Evolutionary conservation across 2,329 filamentous ascomycete species (phyloP).

Genomic region (Penicillium glabrum): DNA sequence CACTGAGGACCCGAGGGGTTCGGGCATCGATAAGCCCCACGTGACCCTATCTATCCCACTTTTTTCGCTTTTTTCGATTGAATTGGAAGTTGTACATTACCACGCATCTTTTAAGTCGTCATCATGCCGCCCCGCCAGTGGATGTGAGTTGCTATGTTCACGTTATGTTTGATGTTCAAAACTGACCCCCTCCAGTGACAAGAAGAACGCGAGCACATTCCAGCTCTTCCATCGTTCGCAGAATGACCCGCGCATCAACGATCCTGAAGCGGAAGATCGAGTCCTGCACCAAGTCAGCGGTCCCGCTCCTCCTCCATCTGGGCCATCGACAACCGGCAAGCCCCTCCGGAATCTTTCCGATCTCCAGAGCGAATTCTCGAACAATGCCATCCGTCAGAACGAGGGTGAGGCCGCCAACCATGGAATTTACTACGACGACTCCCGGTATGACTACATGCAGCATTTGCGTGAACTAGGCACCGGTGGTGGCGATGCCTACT

Average conservation of each 20-base stretch:
- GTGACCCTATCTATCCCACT: constrained; percentile 32
- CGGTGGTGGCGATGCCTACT: constrained; percentile 71
- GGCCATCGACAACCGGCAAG: constrained; percentile 38
- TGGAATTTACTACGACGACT: constrained; percentile 93
- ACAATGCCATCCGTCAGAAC: constrained; percentile 71
- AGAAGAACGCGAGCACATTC: constrained; percentile 90
- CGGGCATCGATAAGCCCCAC: constrained; percentile 31
- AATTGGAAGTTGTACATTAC: not conserved
- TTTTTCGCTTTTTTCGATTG: constrained; percentile 24
- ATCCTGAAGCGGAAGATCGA: constrained; percentile 83
- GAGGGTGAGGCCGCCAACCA: constrained; percentile 95
- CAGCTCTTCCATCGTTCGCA: constrained; percentile 93
- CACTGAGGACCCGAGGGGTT: constrained; percentile 22
- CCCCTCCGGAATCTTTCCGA: constrained; percentile 66
- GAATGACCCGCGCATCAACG: constrained; percentile 95
- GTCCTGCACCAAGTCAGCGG: constrained; percentile 71
- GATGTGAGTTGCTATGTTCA: constrained; percentile 56
- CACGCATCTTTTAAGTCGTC: constrained; percentile 14
- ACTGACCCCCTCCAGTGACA: constrained; percentile 60
- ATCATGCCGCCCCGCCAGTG: constrained; percentile 75
- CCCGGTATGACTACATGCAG: constrained; percentile 98
- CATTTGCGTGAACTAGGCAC: constrained; percentile 85
- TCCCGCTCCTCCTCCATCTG: constrained; percentile 27
- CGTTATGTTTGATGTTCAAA: not conserved
- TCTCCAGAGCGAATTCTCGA: constrained; percentile 71